phyloP scores from a whole-genome alignment of 176 grass and related monocot genomes.

The Miscanthus lutarioriparius region DNA sequence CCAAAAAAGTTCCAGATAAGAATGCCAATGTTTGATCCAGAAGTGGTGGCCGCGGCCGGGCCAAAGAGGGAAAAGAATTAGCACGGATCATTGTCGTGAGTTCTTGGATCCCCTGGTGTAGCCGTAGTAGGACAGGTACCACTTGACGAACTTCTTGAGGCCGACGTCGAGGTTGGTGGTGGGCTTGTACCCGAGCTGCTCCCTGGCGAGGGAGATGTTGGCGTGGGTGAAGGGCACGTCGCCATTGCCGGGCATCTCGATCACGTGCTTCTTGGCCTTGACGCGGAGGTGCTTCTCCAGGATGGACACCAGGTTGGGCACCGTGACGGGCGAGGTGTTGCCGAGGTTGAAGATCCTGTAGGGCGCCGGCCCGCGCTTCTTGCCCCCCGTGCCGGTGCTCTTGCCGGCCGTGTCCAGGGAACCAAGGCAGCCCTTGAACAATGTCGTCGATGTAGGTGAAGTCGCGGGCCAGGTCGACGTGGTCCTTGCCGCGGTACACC shows the following conservation, averaged over 20 bases:
- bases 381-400: slow-evolving; percentile 81
- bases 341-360: slow-evolving; percentile 95
- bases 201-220: slow-evolving; percentile 69
- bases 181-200: slow-evolving; percentile 78
- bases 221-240: slow-evolving; percentile 94
- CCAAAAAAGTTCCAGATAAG: slow-evolving; percentile 44
- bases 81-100: slow-evolving; percentile 47
- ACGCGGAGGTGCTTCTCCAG: slow-evolving; percentile 78
- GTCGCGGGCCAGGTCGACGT: slow-evolving; percentile 68
- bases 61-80: slow-evolving; percentile 16
- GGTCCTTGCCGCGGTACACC: slow-evolving; percentile 69
- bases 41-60: slow-evolving; percentile 11
- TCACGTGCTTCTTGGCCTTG: slow-evolving; percentile 72
- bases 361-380: slow-evolving; percentile 70
- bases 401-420: slow-evolving; percentile 68
- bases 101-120: slow-evolving; percentile 66
- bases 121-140: slow-evolving; percentile 96
- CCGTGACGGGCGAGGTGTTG: slow-evolving; percentile 82
- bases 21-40: slow-evolving; percentile 44
- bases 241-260: slow-evolving; percentile 91
- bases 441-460: slow-evolving; percentile 99
- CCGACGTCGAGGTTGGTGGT: slow-evolving; percentile 77
- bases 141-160: slow-evolving; percentile 90
- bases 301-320: slow-evolving; percentile 75
- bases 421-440: slow-evolving; percentile 78